Evolutionary conservation across 768 basidiomycete genomes (phyloP), one percentile per base, ranked within the genome.

Genomic region (Sporobolomyces pararoseus): DNA sequence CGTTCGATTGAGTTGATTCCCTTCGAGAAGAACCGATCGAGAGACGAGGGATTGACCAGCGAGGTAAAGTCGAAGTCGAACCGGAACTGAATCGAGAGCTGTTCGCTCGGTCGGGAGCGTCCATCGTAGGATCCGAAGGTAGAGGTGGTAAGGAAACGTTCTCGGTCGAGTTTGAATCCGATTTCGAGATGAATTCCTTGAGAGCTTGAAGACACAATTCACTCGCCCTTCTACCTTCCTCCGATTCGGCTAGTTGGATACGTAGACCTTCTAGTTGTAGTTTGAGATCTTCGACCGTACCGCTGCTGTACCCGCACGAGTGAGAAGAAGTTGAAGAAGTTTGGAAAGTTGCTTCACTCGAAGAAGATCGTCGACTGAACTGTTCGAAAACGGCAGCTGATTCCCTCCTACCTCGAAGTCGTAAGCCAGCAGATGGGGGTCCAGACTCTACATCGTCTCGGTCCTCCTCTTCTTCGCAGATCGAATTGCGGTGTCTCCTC

Each of bases 221-320:
- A 42, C 89, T 90, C 5, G 94, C 94, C 76, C 91, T 87, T 55
- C 86, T 83, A 4, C 90, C 91, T 79, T 97, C 94, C 70, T 85
- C 87, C 1, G 87, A 83, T 76, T 95, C 92, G 46, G 77, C 81
- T 53, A 95, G 80, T 67, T 91, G 89, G 69, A 85, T 84, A 75
- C 85, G 85, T 23, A 84, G 82, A 35, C 83, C 84, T 39, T 87
- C 86, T 23, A 93, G 79, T 63, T 88, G 85, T 29, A 82, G 78
- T 74, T 85, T 86, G 65, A 87, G 73, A 2, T 81, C 74, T 50
- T 79, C 80, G 37, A 92, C 42, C n/a, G 32, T 27, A 14, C 46
- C 53, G 32, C 44, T 32, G 42, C 27, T 68, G 66, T 55, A 62
- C 10, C 53, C 64, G 32, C 42, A 37, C 29, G 44, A 27, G 3